Percentiles rank a stretch among this genome's conserved stretches.
These are phyloP conservation scores for Daldinia bambusicola DNA, from an alignment of 495 filamentous ascomycete species.

Conservation along the genomic window DNA sequence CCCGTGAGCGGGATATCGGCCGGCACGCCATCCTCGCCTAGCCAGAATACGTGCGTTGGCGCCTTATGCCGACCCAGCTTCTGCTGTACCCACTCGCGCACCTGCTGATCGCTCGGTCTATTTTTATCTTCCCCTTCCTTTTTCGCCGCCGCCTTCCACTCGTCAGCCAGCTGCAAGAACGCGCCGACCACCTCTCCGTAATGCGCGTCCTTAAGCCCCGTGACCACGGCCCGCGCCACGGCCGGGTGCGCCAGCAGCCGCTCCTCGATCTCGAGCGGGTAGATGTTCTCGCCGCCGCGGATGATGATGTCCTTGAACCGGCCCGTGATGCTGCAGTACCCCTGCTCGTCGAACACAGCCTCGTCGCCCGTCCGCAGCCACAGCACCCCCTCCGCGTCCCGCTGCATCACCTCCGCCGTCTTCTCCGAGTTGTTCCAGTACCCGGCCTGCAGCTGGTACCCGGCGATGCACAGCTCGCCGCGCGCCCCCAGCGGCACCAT, in stretches of 20 bases:
- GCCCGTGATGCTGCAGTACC: slow-evolving; percentile 72
- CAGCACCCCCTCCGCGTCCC: slow-evolving; percentile 66
- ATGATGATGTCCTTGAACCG: slow-evolving; percentile 75
- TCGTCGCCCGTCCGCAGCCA: slow-evolving; percentile 80
- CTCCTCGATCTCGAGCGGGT: slow-evolving; percentile 77
- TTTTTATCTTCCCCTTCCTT: slow-evolving; percentile 5
- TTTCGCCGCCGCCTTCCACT: slow-evolving; percentile 11
- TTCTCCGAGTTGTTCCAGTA: slow-evolving; percentile 79
- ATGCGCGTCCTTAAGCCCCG: slow-evolving; percentile 69
- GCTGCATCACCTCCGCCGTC: slow-evolving; percentile 69
- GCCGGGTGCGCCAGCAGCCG: slow-evolving; percentile 67
- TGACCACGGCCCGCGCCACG: slow-evolving; percentile 67
- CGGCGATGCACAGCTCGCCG: slow-evolving; percentile 74
- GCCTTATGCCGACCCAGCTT: slow-evolving; percentile 74
- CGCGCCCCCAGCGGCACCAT: slow-evolving; percentile 67
- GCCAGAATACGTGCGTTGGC: slow-evolving; percentile 71
- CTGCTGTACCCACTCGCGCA: slow-evolving; percentile 68
- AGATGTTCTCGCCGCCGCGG: slow-evolving; percentile 70
- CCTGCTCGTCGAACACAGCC: slow-evolving; percentile 70
- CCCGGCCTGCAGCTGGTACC: slow-evolving; percentile 73
- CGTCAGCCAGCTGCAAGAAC: slow-evolving; percentile 59
- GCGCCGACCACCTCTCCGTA: slow-evolving; percentile 76
- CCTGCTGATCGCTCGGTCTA: slow-evolving; percentile 59
- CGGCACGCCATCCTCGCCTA: slow-evolving; percentile 69
- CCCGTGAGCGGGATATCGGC: slow-evolving; percentile 70